Evolutionary conservation across 306 rosid genomes (phyloP).

Genomic region (Cucurbita pepo): DNA sequence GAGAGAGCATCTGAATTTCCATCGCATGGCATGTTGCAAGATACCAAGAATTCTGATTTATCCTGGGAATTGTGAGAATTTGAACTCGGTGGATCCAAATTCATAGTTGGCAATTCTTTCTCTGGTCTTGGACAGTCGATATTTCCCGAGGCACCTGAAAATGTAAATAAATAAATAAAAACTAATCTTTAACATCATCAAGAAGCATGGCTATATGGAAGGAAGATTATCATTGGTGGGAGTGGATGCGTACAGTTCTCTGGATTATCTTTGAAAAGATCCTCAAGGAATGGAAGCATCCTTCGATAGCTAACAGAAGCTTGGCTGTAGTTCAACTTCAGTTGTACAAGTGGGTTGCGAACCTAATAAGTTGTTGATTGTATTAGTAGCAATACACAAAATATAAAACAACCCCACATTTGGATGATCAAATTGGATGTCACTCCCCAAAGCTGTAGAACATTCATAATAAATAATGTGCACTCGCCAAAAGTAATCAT

Average conservation of each 20-base stretch:
- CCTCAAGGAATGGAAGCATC: constrained; percentile 46
- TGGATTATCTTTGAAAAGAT: constrained; percentile 16
- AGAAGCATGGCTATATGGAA: not conserved
- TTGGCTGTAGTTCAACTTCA: constrained; percentile 27
- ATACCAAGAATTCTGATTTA: constrained; percentile 11
- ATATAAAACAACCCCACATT: not conserved
- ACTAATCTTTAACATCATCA: not conserved
- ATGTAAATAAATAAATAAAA: not conserved
- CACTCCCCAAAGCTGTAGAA: not conserved
- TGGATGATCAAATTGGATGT: not conserved
- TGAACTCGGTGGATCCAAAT: constrained; percentile 9
- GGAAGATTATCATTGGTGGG: not conserved
- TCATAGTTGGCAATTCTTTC: constrained; percentile 17
- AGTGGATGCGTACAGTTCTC: constrained; percentile 13
- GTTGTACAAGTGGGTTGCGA: constrained; percentile 26
- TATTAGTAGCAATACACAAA: not conserved
- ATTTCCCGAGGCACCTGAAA: constrained; percentile 23
- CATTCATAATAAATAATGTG: not conserved
- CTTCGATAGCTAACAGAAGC: constrained; percentile 49
- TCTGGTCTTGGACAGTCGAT: constrained; percentile 8
- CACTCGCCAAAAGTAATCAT: not conserved
- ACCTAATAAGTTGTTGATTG: constrained; percentile 16
- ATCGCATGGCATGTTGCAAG: not conserved
- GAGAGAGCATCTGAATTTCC: not conserved
- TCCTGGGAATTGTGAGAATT: not conserved